Evolutionary conservation across 805 yeast species (phyloP).

Genomic region (Huiozyma sinensis): DNA sequence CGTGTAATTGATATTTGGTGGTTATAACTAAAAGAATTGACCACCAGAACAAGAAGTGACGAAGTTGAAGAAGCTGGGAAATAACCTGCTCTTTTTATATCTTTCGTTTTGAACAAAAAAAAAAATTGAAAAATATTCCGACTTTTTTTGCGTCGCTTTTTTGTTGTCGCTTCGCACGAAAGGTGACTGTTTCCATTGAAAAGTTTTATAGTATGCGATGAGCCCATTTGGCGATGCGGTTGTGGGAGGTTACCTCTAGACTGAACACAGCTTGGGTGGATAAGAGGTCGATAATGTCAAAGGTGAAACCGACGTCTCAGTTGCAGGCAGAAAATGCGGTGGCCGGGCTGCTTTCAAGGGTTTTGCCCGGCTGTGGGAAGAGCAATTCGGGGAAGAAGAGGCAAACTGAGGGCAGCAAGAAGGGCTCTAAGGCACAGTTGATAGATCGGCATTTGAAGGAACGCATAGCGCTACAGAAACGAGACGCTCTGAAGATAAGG

Average conservation of each 20-base stretch:
- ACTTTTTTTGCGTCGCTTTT: conserved; percentile 1
- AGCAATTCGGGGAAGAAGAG: conserved; percentile 5
- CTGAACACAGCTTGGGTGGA: no score
- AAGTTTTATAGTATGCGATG: conserved; percentile 10
- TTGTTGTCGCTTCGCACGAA: neutral
- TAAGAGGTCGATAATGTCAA: neutral
- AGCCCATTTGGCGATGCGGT: conserved; percentile 1
- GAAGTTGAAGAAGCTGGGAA: neutral
- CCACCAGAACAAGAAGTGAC: neutral
- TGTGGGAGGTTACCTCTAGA: no score
- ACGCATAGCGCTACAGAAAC: conserved; percentile 25
- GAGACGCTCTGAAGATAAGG: conserved; percentile 26
- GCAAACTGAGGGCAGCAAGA: conserved; percentile 2
- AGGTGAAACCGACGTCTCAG: conserved; percentile 22
- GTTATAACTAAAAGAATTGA: neutral
- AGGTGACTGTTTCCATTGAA: conserved; percentile 3
- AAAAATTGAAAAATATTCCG: no score
- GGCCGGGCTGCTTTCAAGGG: conserved; percentile 29
- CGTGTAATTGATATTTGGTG: neutral
- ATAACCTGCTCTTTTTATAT: conserved; percentile 1
- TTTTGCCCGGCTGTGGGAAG: conserved; percentile 30
- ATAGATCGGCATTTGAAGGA: conserved; percentile 30
- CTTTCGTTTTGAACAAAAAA: no score
- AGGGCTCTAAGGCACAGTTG: conserved; percentile 30
- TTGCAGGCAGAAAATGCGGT: conserved; percentile 32